Conservation (phyloP, 495 filamentous ascomycete species). For the Aspergillus cristatus region DNA sequence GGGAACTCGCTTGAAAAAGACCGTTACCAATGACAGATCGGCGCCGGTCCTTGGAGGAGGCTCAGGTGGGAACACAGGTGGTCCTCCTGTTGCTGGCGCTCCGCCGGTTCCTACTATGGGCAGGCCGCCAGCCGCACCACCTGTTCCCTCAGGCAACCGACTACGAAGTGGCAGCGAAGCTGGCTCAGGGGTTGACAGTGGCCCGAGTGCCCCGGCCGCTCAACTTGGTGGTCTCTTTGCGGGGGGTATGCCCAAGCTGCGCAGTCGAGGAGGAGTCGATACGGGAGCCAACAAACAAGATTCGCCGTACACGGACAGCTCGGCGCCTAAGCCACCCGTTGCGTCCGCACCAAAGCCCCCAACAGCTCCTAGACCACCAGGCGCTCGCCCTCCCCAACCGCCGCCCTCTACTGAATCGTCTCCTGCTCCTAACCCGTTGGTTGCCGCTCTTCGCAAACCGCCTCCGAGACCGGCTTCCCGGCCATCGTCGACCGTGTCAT, state of each 20-base stretch:
- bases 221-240: constrained; percentile 87
- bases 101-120: constrained; percentile 69
- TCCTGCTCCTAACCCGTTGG: constrained; percentile 43
- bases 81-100: constrained; percentile 57
- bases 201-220: constrained; percentile 42
- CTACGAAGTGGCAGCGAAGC: constrained; percentile 73
- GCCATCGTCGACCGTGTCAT: constrained; percentile 41
- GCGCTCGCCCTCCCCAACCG: constrained; percentile 39
- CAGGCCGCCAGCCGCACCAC: constrained; percentile 65
- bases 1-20: constrained; percentile 71
- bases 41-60: constrained; percentile 58
- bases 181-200: constrained; percentile 34
- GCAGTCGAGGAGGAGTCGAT: constrained; percentile 80
- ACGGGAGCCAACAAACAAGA: constrained; percentile 73
- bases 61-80: constrained; percentile 45
- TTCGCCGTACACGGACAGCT: constrained; percentile 73
- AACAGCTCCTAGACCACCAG: constrained; percentile 23
- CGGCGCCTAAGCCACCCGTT: constrained; percentile 50
- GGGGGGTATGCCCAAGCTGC: constrained; percentile 90
- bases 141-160: constrained; percentile 54
- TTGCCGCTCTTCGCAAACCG: constrained; percentile 53
- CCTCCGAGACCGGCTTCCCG: constrained; percentile 42
- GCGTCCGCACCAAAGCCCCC: constrained; percentile 50
- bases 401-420: constrained; percentile 47
- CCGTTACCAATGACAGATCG: constrained; percentile 90